Evolutionary conservation across 257 asterid genomes (phyloP), one percentile per base, ranked within the genome.

Genomic region (Apocynum venetum): DNA sequence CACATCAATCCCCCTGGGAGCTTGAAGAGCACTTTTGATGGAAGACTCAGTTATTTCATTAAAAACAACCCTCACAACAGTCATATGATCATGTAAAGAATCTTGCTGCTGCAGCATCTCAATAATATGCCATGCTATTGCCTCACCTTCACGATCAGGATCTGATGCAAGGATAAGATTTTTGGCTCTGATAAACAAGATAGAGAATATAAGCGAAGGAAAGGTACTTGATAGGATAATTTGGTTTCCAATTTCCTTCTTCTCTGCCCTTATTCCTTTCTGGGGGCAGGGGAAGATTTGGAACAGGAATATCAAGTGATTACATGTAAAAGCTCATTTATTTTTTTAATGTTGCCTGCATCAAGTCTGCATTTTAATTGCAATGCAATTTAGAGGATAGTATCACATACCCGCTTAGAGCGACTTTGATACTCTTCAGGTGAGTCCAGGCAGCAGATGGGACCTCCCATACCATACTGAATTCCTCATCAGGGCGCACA

Each of bases 381-480:
- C 55, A 63, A n/a, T 25, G 61, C 12, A 52, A 40, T 61, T 78
- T 55, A 46, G 78, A 55, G 74, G 65, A 77, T 75, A 75, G 65
- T 25, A 77, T 74, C 60, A 61, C 96, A 76, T 90, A 95, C 99
- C 97, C 97, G 59, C 89, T 89, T 81, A 95, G 79, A 67, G 98
- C 98, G 81, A 90, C 94, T 83, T 90, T 91, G 80, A 95, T 93
- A 86, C 92, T 88, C 87, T 90, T 91, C 79, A 93, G 94, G 86
- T 93, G 99, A 84, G 97, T 89, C 99, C 99, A 93, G 72, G 99
- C 96, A 75, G 94, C 83, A 46, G 97, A 87, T 38, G 99, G 97
- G 80, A 95, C 98, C 84, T 95, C 99, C 98, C 99, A 95, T 74
- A 95, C 92, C 97, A 95, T 95, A 84, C 97, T 91, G 86, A 91